These are phyloP conservation scores for Actinomucor elegans DNA, from an alignment of 371 early-diverging fungal genomes.

Conservation along the genomic window DNA sequence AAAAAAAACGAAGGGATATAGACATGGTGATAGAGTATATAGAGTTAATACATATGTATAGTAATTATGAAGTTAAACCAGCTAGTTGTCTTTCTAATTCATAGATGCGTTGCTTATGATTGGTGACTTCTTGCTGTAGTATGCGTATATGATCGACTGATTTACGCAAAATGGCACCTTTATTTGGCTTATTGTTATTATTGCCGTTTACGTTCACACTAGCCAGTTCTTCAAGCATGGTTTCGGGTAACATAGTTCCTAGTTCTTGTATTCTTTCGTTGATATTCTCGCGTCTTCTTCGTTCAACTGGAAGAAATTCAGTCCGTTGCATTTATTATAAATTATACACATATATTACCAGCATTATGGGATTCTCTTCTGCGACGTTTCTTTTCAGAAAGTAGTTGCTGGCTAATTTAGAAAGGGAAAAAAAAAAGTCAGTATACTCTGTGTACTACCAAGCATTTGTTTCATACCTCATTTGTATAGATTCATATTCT, in stretches of 20 bases:
- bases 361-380: constrained; percentile 96
- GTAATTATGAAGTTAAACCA: not conserved
- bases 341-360: constrained; percentile 39
- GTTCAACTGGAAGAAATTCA: constrained; percentile 79
- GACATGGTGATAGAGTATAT: not conserved
- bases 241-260: constrained; percentile 80
- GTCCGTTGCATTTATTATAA: no score
- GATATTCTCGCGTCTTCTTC: constrained; percentile 95
- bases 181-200: constrained; percentile 68
- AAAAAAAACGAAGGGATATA: not conserved
- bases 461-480: constrained; percentile 33
- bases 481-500: constrained; percentile 45
- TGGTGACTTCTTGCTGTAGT: constrained; percentile 60
- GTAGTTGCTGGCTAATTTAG: constrained; percentile 33
- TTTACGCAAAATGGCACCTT: constrained; percentile 84
- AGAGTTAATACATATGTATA: not conserved
- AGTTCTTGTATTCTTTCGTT: constrained; percentile 97
- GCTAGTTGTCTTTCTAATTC: constrained; percentile 64
- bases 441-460: not conserved
- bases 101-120: constrained; percentile 61
- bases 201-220: constrained; percentile 24
- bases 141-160: constrained; percentile 89
- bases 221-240: constrained; percentile 60
- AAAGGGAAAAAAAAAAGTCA: not conserved
- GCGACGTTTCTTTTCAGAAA: constrained; percentile 83